These are phyloP conservation scores for Irpex rosettiformis DNA, from an alignment of 1,284 basidiomycete species.

Conservation along the genomic window DNA sequence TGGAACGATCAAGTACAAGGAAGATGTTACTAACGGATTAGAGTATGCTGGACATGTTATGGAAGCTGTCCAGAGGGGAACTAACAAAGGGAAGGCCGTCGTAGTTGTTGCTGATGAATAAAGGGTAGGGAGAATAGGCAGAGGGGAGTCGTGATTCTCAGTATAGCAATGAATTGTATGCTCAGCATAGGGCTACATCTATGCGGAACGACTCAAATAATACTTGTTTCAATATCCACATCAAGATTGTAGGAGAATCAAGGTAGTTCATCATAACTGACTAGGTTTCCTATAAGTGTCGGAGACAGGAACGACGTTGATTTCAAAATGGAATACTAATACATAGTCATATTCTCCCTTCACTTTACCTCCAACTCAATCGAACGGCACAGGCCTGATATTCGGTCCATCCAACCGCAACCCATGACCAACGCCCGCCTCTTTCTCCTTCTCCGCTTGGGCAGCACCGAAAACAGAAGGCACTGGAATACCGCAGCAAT, in stretches of 20 bases:
- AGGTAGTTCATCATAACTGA: too few species aligned
- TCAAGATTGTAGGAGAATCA: too few species aligned
- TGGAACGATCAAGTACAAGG: slow-evolving; percentile 59
- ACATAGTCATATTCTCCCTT: neutral
- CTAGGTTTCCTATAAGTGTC: too few species aligned
- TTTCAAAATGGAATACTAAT: too few species aligned
- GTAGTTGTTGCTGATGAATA: slow-evolving; percentile 43
- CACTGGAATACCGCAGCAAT: slow-evolving; percentile 91
- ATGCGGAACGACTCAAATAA: too few species aligned
- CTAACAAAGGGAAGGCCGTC: slow-evolving; percentile 57
- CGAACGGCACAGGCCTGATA: slow-evolving; percentile 83
- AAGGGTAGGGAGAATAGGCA: neutral
- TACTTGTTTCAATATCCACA: too few species aligned
- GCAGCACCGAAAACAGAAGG: slow-evolving; percentile 83
- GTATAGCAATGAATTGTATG: too few species aligned
- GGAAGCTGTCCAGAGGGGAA: slow-evolving; percentile 50
- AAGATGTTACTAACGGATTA: slow-evolving; percentile 49
- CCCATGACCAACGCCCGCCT: slow-evolving; percentile 33
- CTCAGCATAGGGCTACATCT: too few species aligned
- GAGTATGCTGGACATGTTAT: slow-evolving; percentile 52
- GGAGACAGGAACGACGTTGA: too few species aligned
- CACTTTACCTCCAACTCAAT: slow-evolving; percentile 35
- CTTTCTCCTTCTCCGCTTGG: slow-evolving; percentile 41
- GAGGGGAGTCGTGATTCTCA: too few species aligned
- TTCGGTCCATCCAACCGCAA: slow-evolving; percentile 50